Base-by-base conservation (phyloP, 176 grass and related monocot species). In the Avena insularis region DNA sequence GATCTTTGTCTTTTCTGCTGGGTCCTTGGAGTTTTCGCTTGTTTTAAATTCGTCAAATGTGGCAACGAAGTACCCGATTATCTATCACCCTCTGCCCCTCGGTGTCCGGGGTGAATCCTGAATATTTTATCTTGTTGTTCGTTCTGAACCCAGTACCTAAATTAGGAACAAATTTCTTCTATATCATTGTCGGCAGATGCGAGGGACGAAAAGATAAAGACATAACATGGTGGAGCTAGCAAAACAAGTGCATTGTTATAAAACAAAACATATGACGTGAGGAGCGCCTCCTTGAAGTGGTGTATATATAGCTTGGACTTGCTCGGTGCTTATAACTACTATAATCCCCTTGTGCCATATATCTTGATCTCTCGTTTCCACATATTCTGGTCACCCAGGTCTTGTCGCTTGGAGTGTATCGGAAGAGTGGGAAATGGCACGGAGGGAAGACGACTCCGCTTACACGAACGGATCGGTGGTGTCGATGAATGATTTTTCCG, bases 391-490 rank as follows among this genome's bases (percentile, higher is more conserved):
- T 65, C 13, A 3, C 6, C 61, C 23, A 12, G 69, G 40, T 43
- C 1, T 6, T 5, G 40, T 43, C 40, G 40, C 40, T 43, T 43
- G 0, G 20, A 8, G 17, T 35, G 62, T 13, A 19, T 1, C 35
- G 43, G 19, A 0, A 51, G 38, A 70, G 71, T 2, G 0, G 25
- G 27, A 88, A 9, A 89, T 88, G 87, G 90, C 78, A 9, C 49
- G 79, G 78, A 45, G 87, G 82, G 90, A 89, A 31, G 84, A 86
- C 15, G 79, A 86, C 23, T 88, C 89, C 0, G 73, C 73, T 17
- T 81, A 86, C 71, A 78, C 74, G 25, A 89, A 92, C 14, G 90
- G 79, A 51, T 90, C 89, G 0, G 58, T 85, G 0, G 58, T 85
- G 78, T 90, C 89, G 3, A 51, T 85, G 71, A 77, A 86, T 59